A percentile compares a stretch with the other conserved stretches of the same genome.
Conservation (phyloP, 805 yeast species). For the Saturnispora ahearnii region DNA sequence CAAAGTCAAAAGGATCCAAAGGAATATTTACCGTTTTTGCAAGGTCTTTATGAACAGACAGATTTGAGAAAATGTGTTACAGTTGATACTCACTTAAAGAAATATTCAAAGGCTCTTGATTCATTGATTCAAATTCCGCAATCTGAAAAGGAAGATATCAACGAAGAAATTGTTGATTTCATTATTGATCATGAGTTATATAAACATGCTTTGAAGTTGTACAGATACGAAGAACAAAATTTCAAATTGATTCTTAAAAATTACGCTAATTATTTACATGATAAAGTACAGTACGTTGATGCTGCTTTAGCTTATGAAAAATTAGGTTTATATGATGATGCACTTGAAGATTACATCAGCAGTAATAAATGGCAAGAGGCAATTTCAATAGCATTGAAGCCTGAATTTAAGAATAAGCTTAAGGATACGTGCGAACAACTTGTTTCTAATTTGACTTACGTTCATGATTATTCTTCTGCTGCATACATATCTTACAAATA, state of each 20-base stretch:
- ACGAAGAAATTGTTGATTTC: conserved; percentile 57
- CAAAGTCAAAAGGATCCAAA: conserved; percentile 97
- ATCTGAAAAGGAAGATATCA: conserved; percentile 27
- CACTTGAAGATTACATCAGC: conserved; percentile 58
- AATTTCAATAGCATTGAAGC: conserved; percentile 43
- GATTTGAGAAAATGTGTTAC: conserved; percentile 60
- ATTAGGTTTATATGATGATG: conserved; percentile 45
- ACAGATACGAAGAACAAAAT: conserved; percentile 46
- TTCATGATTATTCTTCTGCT: conserved; percentile 68
- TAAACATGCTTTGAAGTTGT: conserved; percentile 55
- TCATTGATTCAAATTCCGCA: conserved; percentile 47
- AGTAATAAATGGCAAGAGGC: conserved; percentile 87
- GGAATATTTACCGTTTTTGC: conserved; percentile 89
- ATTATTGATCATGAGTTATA: conserved; percentile 63
- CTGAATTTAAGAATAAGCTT: conserved; percentile 30
- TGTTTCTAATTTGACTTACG: conserved; percentile 50
- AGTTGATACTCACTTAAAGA: conserved; percentile 72
- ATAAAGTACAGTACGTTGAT: conserved; percentile 52
- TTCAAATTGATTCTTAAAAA: conserved; percentile 44
- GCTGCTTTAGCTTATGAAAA: conserved; percentile 75
- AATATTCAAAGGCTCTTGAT: conserved; percentile 56
- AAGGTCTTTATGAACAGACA: conserved; percentile 59
- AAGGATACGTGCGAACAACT: conserved; percentile 48
- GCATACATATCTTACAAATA: conserved; percentile 65
- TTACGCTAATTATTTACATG: conserved; percentile 56